Evolutionary conservation across 2,329 filamentous ascomycete species (phyloP), one percentile per base, ranked within the genome.

Genomic region (Penicillium griseofulvum): DNA sequence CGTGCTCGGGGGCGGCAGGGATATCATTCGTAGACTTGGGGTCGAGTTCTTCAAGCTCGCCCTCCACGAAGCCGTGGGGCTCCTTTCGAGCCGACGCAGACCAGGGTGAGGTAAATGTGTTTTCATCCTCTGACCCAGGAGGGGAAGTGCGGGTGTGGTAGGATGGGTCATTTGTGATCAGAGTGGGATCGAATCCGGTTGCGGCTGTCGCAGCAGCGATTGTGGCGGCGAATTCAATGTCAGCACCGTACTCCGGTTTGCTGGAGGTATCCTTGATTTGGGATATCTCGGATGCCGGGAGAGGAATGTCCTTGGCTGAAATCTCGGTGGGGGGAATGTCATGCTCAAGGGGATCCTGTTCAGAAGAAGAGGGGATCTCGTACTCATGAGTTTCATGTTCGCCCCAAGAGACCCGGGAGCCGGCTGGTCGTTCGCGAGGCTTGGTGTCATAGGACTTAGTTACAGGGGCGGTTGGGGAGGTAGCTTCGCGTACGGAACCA

Each of bases 101-200:
- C 52, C 76, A 81, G 6, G 84, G 79, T 16, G 74, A 73, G 51
- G 75, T 73, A 61, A 85, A 85, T 54, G 75, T 65, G n/a, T 64
- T 67, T 48, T 81, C 80, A 57, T 82, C 81, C 60, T 83, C 81
- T 4, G 84, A 82, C 5, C 82, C 81, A 4, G 85, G 84, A 8
- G 86, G 84, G 1, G 86, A 87, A 50, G 84, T 81, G 28, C 87
- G 84, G 48, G 79, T 80, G 60, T 83, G 83, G 65, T 86, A 90
- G 1, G 71, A 76, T 0, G 84, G 82, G 62, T 90, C 81, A 43
- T 89, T 78, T 34, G 88, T 86, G 43, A 90, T 84, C 54, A 90
- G 84, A 38, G 87, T 81, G 5, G 86, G 83, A 64, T 89, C 82
- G 59, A 91, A 90, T 0, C 88, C 88, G 43, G 85, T 83, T n/a